phyloP scores from a whole-genome alignment of 2,329 filamentous ascomycete species.

The Colletotrichum filicis region DNA sequence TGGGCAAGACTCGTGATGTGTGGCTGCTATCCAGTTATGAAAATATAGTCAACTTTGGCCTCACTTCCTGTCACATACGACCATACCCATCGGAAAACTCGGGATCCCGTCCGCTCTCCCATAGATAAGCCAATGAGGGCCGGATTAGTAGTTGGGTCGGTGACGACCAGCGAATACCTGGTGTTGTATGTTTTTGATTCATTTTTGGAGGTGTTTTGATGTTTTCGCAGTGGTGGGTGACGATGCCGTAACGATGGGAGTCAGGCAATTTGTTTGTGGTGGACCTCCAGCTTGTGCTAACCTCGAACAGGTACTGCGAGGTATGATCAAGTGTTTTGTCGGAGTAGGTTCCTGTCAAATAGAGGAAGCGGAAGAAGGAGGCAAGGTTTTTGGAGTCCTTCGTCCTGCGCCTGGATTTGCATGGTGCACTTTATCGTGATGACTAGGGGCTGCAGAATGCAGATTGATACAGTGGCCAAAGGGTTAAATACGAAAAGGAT shows the following conservation, averaged over 20 bases:
- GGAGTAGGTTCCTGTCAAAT: too few relatives aligned
- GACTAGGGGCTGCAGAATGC: too few relatives aligned
- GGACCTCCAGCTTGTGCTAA: too few relatives aligned
- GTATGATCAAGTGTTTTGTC: too few relatives aligned
- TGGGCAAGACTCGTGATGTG: not conserved
- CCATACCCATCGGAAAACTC: constrained; percentile 7
- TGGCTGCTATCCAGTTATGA: not conserved
- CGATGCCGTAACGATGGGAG: not conserved
- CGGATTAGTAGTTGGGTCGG: not conserved
- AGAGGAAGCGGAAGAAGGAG: too few relatives aligned
- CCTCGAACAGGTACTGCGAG: too few relatives aligned
- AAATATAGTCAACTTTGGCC: fast-evolving
- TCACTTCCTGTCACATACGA: not conserved
- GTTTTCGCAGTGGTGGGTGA: not conserved
- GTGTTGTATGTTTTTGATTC: not conserved
- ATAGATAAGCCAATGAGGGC: constrained; percentile 4
- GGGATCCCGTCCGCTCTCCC: constrained; percentile 4
- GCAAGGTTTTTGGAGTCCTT: too few relatives aligned
- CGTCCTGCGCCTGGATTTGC: too few relatives aligned
- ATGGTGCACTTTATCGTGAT: too few relatives aligned
- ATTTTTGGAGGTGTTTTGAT: not conserved
- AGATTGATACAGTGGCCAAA: too few relatives aligned
- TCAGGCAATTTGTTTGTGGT: not conserved
- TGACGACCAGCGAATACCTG: not conserved
- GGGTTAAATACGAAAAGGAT: too few relatives aligned